Conservation (phyloP, 305 asterid genomes). For the Fraxinus platypoda region DNA sequence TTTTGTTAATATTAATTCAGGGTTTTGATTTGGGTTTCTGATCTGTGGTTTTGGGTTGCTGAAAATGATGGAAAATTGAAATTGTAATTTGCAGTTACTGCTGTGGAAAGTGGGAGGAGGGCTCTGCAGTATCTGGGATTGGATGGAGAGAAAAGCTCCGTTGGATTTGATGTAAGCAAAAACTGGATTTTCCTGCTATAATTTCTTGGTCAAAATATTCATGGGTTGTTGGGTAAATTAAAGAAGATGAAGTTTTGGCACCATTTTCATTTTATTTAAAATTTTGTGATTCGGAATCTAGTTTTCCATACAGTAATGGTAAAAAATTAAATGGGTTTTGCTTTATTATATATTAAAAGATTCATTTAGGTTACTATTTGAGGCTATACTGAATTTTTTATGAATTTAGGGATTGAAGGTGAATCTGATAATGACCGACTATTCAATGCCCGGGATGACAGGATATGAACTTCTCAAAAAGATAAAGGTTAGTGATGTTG, state of each 20-base stretch:
- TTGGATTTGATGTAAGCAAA: constrained; percentile 57
- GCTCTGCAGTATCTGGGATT: constrained; percentile 85
- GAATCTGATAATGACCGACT: constrained; percentile 79
- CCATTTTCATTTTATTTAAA: not conserved
- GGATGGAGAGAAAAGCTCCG: constrained; percentile 63
- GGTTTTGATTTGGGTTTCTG: not conserved
- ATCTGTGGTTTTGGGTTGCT: not conserved
- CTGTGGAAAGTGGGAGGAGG: constrained; percentile 84
- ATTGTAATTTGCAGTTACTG: constrained; percentile 52
- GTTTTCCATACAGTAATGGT: not conserved
- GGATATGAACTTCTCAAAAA: constrained; percentile 88
- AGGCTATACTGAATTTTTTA: not conserved
- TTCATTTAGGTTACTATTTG: not conserved
- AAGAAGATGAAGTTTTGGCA: not conserved
- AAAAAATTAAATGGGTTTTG: not conserved
- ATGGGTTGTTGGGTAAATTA: not conserved
- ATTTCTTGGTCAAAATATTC: not conserved
- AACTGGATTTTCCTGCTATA: not conserved
- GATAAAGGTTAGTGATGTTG: constrained; percentile 58
- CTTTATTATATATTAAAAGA: not conserved
- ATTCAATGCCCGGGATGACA: constrained; percentile 96
- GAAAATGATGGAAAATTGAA: not conserved
- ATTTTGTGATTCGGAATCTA: not conserved
- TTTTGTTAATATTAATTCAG: not conserved
- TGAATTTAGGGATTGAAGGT: constrained; percentile 68